Conservation (phyloP, 768 basidiomycete species). For the Amanita rubescens region DNA sequence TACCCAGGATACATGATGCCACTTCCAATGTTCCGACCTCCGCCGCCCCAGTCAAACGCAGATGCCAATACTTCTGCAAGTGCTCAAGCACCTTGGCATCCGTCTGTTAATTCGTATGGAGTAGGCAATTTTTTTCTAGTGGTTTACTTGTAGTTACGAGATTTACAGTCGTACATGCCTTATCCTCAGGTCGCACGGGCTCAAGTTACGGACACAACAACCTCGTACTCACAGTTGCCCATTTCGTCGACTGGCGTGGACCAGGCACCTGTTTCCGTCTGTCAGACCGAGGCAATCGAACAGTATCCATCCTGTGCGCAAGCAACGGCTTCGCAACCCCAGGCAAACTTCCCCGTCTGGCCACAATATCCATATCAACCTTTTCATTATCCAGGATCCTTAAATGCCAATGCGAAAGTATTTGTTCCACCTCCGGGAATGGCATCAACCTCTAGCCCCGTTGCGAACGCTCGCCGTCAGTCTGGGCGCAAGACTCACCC, state of each 20-base stretch:
- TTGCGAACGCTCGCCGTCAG: conserved; percentile 15
- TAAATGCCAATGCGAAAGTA: conserved; percentile 1
- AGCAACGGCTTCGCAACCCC: conserved; percentile 13
- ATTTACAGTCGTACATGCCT: conserved; percentile 38
- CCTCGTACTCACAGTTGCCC: conserved; percentile 39
- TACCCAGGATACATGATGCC: conserved; percentile 33
- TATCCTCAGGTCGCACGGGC: conserved; percentile 33
- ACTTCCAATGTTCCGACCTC: conserved; percentile 10
- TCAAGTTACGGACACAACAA: conserved; percentile 24
- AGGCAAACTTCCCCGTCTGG: conserved; percentile 17
- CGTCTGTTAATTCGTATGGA: conserved; percentile 33
- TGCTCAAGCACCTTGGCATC: conserved; percentile 29
- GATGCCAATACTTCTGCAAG: conserved; percentile 29
- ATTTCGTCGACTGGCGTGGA: conserved; percentile 60
- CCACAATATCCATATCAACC: conserved; percentile 21
- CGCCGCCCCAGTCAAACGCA: conserved; percentile 19
- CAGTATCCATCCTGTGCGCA: conserved; percentile 53
- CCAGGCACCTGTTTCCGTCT: conserved; percentile 64
- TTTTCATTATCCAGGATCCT: conserved; percentile 16
- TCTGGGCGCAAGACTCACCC: conserved; percentile 21
- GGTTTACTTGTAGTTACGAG: conserved; percentile 2
- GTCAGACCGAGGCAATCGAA: conserved; percentile 62
- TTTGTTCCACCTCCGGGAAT: background rate
- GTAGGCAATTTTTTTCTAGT: conserved; percentile 26
- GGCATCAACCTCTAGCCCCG: background rate